Evolutionary conservation across 768 basidiomycete genomes (phyloP), one percentile per base, ranked within the genome.

Genomic region (Auricularia heimuer): DNA sequence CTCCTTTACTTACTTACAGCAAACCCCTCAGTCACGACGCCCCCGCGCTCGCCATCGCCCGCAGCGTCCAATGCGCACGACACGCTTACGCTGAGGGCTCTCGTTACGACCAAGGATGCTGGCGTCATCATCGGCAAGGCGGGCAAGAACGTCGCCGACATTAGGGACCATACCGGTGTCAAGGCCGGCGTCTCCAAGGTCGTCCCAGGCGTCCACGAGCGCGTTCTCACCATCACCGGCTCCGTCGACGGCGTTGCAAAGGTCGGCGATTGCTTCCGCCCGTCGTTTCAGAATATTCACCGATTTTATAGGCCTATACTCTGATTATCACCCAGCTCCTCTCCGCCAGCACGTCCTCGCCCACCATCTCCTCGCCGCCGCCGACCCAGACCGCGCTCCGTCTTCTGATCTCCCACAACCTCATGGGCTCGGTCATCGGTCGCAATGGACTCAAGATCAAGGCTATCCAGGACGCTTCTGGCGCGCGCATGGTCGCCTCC

Each of bases 101-200:
- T 98, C 71, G 95, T 98, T 71, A 92, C 87, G 76, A 96, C 94
- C 69, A 97, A 96, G 79, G 95, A 98, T 75, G 94, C 93, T 64
- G 95, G 95, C 70, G 88, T 98, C 73, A 95, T 97, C 77, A 98
- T 98, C 70, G 94, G 96, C 69, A 97, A 93, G 73, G 94, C 82
- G 62, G 97, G 97, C 65, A 93, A 94, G 81, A 98, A 98, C 73
- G 96, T 99, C 72, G 96, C 96, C 68, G 92, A 95, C 77, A 84
- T 99, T 72, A 85, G 97, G 67, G 92, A 96, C 69, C 88, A 92
- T 72, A 96, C 94, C 54, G 94, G 91, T 69, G 95, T 97, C 79
- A 98, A 94, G 78, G 95, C 97, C 68, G 97, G 97, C 74, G 97
- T 99, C 77, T 94, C 90, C 83, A 98, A 97, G 77, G 96, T 98